Percentiles rank a stretch among this genome's conserved stretches.
Evolutionary conservation across 2,329 filamentous ascomycete species (phyloP).

Genomic region (Ophiostoma himal-ulmi): DNA sequence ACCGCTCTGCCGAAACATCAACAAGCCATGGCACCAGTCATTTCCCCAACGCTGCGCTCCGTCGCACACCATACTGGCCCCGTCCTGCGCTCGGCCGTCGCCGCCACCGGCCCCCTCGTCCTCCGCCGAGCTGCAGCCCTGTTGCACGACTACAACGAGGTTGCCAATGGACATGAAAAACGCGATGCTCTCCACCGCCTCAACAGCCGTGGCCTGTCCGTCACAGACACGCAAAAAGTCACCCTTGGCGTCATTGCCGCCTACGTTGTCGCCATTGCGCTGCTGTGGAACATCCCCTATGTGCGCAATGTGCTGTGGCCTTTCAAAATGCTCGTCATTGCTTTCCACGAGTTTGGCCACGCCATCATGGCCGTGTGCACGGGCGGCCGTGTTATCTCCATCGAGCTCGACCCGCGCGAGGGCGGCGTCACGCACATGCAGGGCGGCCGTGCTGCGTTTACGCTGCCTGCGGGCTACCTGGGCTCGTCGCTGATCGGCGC

Average conservation of each 20-base stretch:
- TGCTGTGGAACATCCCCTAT: slow-evolving; percentile 75
- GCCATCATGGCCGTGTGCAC: slow-evolving; percentile 67
- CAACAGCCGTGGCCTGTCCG: slow-evolving; percentile 38
- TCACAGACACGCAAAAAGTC: slow-evolving; percentile 62
- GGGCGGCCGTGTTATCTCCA: slow-evolving; percentile 55
- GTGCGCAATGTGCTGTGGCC: slow-evolving; percentile 71
- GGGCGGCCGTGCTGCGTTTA: slow-evolving; percentile 64
- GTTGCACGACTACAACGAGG: neutral
- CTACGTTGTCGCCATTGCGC: slow-evolving; percentile 60
- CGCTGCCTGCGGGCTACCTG: slow-evolving; percentile 70
- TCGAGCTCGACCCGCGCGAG: slow-evolving; percentile 68
- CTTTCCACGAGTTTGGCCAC: slow-evolving; percentile 76
- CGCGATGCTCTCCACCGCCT: neutral
- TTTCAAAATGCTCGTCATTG: slow-evolving; percentile 83
- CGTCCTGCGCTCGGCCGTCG: slow-evolving; percentile 20
- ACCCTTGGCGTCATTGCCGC: slow-evolving; percentile 60
- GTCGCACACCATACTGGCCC: slow-evolving; percentile 20
- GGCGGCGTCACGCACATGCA: slow-evolving; percentile 74
- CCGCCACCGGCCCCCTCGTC: slow-evolving; percentile 22
- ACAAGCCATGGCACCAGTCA: slow-evolving; percentile 22
- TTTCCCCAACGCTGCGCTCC: slow-evolving; percentile 22
- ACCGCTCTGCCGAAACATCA: neutral
- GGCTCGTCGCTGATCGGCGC: slow-evolving; percentile 72
- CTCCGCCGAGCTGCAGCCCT: neutral
- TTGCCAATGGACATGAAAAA: neutral